Conservation (phyloP, 139 green algal species). For the Pleodorina starrii region DNA sequence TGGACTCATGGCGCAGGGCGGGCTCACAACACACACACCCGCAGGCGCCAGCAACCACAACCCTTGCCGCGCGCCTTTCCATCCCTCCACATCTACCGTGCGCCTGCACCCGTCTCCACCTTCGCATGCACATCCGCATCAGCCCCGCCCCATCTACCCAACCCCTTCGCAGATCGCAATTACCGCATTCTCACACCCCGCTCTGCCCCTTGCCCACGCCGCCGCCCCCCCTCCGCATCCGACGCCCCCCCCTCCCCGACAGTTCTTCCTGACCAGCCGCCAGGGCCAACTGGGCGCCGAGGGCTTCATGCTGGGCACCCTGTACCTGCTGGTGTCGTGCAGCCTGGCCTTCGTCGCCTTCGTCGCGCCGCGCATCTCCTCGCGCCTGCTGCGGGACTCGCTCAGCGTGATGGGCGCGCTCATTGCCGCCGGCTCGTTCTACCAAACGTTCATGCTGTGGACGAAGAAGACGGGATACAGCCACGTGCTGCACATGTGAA, state of each 20-base stretch:
- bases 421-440: slow-evolving; percentile 25
- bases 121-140: too few relatives aligned
- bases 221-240: too few relatives aligned
- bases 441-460: slow-evolving; percentile 41
- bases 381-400: background rate
- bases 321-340: slow-evolving; percentile 74
- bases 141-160: too few relatives aligned
- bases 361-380: slow-evolving; percentile 53
- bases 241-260: background rate
- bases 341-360: slow-evolving; percentile 62
- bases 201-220: too few relatives aligned
- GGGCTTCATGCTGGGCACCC: slow-evolving; percentile 51
- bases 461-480: slow-evolving; percentile 39
- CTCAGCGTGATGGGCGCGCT: slow-evolving; percentile 42
- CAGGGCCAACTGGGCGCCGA: slow-evolving; percentile 28
- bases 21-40: too few relatives aligned
- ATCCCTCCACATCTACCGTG: too few relatives aligned
- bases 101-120: too few relatives aligned
- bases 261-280: slow-evolving; percentile 59
- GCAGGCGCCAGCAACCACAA: too few relatives aligned
- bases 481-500: slow-evolving; percentile 26
- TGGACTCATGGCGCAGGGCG: too few relatives aligned
- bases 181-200: too few relatives aligned
- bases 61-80: too few relatives aligned
- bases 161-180: too few relatives aligned